A percentile compares a stretch with the other conserved stretches of the same genome.
These are phyloP conservation scores for Nothopassalora personata DNA, from an alignment of 2,329 filamentous ascomycete species.

Conservation along the genomic window DNA sequence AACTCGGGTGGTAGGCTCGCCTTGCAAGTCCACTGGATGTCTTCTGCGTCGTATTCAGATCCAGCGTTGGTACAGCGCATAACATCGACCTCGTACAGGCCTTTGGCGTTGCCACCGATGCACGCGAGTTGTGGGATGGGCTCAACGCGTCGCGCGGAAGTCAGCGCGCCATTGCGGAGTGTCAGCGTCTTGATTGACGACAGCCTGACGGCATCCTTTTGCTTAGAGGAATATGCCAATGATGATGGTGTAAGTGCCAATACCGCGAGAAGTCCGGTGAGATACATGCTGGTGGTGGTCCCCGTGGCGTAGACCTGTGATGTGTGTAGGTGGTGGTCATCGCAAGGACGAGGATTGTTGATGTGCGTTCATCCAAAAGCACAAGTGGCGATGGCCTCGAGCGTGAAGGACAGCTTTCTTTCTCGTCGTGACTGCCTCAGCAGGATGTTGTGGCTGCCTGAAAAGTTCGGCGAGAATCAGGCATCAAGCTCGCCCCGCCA, in stretches of 20 bases:
- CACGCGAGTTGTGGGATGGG: conserved; percentile 72
- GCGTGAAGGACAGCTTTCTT: neutral
- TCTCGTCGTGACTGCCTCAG: neutral
- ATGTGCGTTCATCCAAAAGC: neutral
- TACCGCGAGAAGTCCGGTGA: conserved; percentile 7
- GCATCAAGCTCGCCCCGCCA: neutral
- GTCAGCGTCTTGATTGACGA: conserved; percentile 72
- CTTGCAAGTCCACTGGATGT: conserved; percentile 90
- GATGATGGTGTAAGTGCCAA: conserved; percentile 10
- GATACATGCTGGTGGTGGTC: conserved; percentile 6
- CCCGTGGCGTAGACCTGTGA: neutral
- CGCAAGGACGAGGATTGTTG: neutral
- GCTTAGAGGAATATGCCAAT: conserved; percentile 12
- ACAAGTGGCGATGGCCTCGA: neutral
- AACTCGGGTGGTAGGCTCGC: conserved; percentile 57
- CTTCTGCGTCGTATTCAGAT: conserved; percentile 68
- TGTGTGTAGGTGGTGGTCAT: neutral
- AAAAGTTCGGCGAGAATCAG: neutral
- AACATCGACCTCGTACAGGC: conserved; percentile 67
- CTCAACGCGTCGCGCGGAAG: conserved; percentile 68
- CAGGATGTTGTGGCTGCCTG: neutral
- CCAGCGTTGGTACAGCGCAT: conserved; percentile 91
- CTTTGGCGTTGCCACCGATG: conserved; percentile 55
- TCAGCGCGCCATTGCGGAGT: conserved; percentile 62
- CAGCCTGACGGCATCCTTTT: conserved; percentile 45